Conservation (phyloP, 2,329 filamentous ascomycete species). For the Elsinoe necatrix region DNA sequence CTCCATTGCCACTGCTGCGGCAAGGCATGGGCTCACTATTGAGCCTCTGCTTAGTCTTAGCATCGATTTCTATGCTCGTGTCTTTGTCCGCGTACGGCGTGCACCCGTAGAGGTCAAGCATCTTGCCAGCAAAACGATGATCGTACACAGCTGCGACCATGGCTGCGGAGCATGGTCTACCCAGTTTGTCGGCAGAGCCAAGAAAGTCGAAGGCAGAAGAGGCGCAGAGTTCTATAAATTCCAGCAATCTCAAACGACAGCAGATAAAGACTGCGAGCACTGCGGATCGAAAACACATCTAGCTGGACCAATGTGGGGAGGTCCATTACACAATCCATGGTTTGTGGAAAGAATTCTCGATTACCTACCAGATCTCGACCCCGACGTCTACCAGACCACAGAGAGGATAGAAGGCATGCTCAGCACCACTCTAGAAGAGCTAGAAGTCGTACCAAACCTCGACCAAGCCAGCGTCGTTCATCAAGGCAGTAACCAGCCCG, state of each 20-base stretch:
- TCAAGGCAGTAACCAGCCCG: background rate
- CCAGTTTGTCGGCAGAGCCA: slow-evolving; percentile 67
- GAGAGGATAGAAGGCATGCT: slow-evolving; percentile 86
- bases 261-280: slow-evolving; percentile 63
- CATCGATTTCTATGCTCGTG: slow-evolving; percentile 88
- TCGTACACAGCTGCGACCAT: slow-evolving; percentile 80
- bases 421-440: slow-evolving; percentile 74
- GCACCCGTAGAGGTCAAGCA: slow-evolving; percentile 85
- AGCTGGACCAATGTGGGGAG: slow-evolving; percentile 90
- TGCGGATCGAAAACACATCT: slow-evolving; percentile 82
- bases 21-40: slow-evolving; percentile 76
- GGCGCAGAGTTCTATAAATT: slow-evolving; percentile 66
- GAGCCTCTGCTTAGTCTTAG: slow-evolving; percentile 88
- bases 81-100: slow-evolving; percentile 75
- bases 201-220: slow-evolving; percentile 59
- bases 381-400: slow-evolving; percentile 67
- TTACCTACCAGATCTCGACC: slow-evolving; percentile 58
- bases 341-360: slow-evolving; percentile 75
- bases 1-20: slow-evolving; percentile 69
- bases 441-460: slow-evolving; percentile 22
- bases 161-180: slow-evolving; percentile 90
- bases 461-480: background rate
- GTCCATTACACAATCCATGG: slow-evolving; percentile 71
- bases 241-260: slow-evolving; percentile 57
- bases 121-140: slow-evolving; percentile 81